Percentiles rank a stretch among this genome's conserved stretches.
These are phyloP conservation scores for Micractinium conductrix DNA, from an alignment of 139 green algal genomes.

Conservation along the genomic window DNA sequence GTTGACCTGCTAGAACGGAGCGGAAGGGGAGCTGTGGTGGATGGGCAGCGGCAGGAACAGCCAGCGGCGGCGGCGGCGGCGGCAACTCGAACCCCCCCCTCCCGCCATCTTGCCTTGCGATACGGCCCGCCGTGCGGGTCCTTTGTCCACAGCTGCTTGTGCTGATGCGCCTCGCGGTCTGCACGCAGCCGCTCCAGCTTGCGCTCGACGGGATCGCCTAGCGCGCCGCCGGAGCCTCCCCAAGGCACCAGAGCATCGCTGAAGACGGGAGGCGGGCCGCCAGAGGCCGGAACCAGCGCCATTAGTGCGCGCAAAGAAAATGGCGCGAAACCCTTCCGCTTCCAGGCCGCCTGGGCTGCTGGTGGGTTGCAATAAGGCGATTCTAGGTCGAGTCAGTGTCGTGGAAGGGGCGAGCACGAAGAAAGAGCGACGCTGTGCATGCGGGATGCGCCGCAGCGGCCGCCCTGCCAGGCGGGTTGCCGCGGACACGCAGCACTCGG, in stretches of 20 bases:
- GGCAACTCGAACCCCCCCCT: not conserved
- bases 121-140: slow-evolving; percentile 82
- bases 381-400: too few species aligned
- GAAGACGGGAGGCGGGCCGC: too few species aligned
- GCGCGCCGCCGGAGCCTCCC: not conserved
- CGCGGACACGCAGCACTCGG: too few species aligned
- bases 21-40: not conserved
- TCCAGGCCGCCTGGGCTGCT: too few species aligned
- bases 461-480: too few species aligned
- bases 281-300: not conserved
- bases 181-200: slow-evolving; percentile 34
- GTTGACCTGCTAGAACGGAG: slow-evolving; percentile 29
- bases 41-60: not conserved
- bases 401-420: too few species aligned
- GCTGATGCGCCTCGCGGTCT: slow-evolving; percentile 57
- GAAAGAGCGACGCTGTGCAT: too few species aligned
- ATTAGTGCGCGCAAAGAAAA: not conserved
- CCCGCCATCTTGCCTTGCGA: slow-evolving; percentile 52
- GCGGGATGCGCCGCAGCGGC: too few species aligned
- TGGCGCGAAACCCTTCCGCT: too few species aligned
- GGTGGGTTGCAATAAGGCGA: too few species aligned
- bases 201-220: not conserved
- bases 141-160: slow-evolving; percentile 80
- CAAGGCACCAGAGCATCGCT: not conserved
- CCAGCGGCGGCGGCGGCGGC: not conserved